Percentiles rank a stretch among this genome's conserved stretches.
These are phyloP conservation scores for Fusarium sp. DNA, from an alignment of 2,329 filamentous ascomycete species.

Conservation along the genomic window DNA sequence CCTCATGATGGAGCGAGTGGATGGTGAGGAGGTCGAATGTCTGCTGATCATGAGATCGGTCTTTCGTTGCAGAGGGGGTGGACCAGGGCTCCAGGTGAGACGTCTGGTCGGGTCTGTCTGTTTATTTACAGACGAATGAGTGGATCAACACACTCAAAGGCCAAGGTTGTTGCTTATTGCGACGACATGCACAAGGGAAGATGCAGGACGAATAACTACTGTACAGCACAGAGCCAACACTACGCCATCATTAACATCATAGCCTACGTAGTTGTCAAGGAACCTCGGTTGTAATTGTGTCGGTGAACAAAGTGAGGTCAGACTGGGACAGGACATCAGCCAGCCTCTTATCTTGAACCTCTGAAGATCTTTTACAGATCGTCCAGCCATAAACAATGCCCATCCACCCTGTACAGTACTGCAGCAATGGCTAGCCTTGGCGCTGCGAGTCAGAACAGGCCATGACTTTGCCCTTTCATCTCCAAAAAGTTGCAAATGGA, in stretches of 20 bases:
- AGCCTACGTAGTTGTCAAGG: background rate
- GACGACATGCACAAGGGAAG: constrained; percentile 20
- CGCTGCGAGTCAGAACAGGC: constrained; percentile 34
- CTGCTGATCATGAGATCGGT: constrained; percentile 39
- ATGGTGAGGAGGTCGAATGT: constrained; percentile 14
- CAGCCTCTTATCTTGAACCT: constrained; percentile 10
- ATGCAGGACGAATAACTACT: background rate
- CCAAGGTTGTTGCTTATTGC: constrained; percentile 32
- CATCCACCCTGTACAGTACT: constrained; percentile 8
- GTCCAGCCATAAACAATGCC: background rate
- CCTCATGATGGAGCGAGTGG: constrained; percentile 15
- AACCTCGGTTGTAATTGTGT: background rate
- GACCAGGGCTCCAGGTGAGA: constrained; percentile 21
- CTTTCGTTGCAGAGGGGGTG: constrained; percentile 24
- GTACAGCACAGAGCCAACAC: background rate
- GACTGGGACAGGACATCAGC: background rate
- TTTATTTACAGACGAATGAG: constrained; percentile 28
- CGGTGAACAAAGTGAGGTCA: constrained; percentile 5
- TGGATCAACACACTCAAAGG: constrained; percentile 30
- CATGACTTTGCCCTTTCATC: constrained; percentile 19
- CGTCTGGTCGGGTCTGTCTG: constrained; percentile 20
- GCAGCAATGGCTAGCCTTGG: background rate
- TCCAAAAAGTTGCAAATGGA: constrained; percentile 2
- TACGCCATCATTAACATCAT: constrained; percentile 1
- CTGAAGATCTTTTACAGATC: background rate